Conservation (phyloP, 2,329 filamentous ascomycete genomes). For the Lachnellula hyalina region DNA sequence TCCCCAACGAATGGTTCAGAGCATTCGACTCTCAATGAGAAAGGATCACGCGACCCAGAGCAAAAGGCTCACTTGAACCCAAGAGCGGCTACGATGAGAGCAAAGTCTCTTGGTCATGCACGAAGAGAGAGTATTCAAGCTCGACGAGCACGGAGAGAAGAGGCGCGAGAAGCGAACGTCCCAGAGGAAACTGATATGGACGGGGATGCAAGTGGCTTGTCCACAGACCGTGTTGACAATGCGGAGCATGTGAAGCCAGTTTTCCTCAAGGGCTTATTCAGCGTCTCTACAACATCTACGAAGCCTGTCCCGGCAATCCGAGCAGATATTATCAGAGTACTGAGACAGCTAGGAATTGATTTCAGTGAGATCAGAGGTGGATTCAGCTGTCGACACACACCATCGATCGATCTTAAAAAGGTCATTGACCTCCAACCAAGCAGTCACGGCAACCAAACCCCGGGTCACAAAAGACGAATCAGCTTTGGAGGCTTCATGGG, state of each 20-base stretch:
- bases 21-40: constrained; percentile 54
- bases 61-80: constrained; percentile 47
- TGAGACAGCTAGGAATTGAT: constrained; percentile 83
- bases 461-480: constrained; percentile 69
- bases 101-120: constrained; percentile 85
- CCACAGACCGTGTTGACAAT: constrained; percentile 56
- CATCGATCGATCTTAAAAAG: constrained; percentile 82
- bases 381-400: constrained; percentile 81
- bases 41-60: constrained; percentile 36
- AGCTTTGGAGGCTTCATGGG: constrained; percentile 70
- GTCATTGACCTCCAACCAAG: constrained; percentile 57
- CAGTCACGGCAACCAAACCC: constrained; percentile 42
- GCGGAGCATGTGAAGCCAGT: constrained; percentile 88
- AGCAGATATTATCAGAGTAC: constrained; percentile 81
- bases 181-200: constrained; percentile 89
- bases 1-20: constrained; percentile 76
- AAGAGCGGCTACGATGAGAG: constrained; percentile 61
- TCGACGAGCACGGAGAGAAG: constrained; percentile 68
- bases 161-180: constrained; percentile 68
- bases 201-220: constrained; percentile 54
- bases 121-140: constrained; percentile 89
- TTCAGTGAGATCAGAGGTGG: constrained; percentile 90
- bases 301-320: constrained; percentile 84
- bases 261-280: constrained; percentile 93
- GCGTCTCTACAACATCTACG: constrained; percentile 91